Evolutionary conservation across 495 filamentous ascomycete genomes (phyloP).

Genomic region (Penicillium egyptiacum): DNA sequence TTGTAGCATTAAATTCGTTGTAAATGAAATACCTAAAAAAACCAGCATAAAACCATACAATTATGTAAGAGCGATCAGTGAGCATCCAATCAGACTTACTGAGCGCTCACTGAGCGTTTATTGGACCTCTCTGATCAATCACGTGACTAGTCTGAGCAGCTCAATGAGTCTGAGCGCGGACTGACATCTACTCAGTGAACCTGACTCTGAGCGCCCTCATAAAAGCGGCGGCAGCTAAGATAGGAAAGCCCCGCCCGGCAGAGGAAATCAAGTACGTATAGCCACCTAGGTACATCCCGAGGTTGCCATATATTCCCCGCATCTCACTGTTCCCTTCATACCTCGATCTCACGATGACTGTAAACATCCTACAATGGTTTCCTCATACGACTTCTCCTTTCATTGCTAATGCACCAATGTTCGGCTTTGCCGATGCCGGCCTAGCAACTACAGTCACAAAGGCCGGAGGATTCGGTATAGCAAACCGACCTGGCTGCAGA

Average conservation of each 20-base stretch:
- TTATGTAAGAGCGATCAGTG: too few relatives aligned
- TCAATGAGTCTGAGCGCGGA: too few relatives aligned
- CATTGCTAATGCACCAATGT: conserved; percentile 68
- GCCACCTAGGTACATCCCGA: too few relatives aligned
- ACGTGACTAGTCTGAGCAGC: too few relatives aligned
- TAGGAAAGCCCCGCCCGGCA: conserved; percentile 25
- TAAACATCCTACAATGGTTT: conserved; percentile 18
- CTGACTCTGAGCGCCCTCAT: conserved; percentile 34
- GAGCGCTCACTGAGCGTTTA: too few relatives aligned
- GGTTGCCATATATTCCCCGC: too few relatives aligned
- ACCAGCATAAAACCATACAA: too few relatives aligned
- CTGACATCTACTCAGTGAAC: conserved; percentile 25
- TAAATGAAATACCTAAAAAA: too few relatives aligned
- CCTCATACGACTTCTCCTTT: conserved; percentile 44
- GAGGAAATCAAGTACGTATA: neutral
- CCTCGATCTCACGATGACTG: neutral
- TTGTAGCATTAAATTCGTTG: too few relatives aligned
- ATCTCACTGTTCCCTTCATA: neutral
- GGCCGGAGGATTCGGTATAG: conserved; percentile 67
- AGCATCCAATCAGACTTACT: too few relatives aligned
- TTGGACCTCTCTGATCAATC: too few relatives aligned
- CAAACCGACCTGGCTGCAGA: neutral
- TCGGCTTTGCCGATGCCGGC: conserved; percentile 61
- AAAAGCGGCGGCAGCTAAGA: conserved; percentile 26
- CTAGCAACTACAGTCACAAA: conserved; percentile 75